Evolutionary conservation across 2,329 filamentous ascomycete species (phyloP), one percentile per base, ranked within the genome.

Genomic region (Colletotrichum lupini): DNA sequence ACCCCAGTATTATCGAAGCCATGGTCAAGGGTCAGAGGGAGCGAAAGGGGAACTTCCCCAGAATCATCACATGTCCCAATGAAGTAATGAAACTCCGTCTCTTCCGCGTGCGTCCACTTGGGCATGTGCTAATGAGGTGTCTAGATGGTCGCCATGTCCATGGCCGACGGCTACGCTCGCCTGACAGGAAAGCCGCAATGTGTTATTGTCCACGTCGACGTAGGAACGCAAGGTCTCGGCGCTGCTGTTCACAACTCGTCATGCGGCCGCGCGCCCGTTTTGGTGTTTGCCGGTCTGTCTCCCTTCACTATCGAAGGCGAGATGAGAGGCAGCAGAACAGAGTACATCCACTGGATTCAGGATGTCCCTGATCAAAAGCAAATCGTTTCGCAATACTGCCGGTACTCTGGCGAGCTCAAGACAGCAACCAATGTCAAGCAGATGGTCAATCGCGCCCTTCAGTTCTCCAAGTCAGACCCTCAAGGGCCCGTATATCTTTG

Each of bases 331-430:
- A 91, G 88, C 12, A 84, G 92, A 65, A 94, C 92, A 0, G 92
- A 94, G 81, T 94, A 93, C 80, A 94, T 94, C 75, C 92, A 94
- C 79, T 94, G 92, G 92, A 92, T 94, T 61, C 92, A 94, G 78
- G 92, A 94, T 80, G 91, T 94, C 16, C 92, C 91, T 0, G 92
- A 94, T 77, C 93, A 94, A 81, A 93, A 91, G 80, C 88, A 91
- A 79, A 94, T 96, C 72, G 85, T 96, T 12, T 85, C 89, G 0
- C 94, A 95, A 82, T 96, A 95, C 81, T 95, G 94, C 80, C 88
- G 94, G 16, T 96, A 95, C 78, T 85, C 91, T 0, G 93, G 88
- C 6, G 94, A 95, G 83, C 91, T 96, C 81, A 95, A 94, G 83
- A 91, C 92, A 12, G 93, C 93, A 14, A 90, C 88, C 80, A 95